Conservation (phyloP, 73 alveolate species). For the Paramecium tetraurelia region DNA sequence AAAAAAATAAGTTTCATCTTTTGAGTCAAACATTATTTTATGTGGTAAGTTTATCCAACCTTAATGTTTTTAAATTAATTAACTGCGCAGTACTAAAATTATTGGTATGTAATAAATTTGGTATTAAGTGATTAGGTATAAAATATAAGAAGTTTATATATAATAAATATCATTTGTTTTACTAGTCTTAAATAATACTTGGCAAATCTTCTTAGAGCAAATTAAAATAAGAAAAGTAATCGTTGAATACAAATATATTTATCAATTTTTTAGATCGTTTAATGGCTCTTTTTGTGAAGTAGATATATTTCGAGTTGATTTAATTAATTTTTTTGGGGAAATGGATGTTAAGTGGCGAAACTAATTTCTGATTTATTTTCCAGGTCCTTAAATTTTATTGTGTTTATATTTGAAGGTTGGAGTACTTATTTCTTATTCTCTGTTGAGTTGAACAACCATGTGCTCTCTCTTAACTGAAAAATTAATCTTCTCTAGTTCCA, state of each 20-base stretch:
- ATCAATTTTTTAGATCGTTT: background rate
- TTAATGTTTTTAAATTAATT: background rate
- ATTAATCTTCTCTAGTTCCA: background rate
- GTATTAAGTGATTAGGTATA: background rate
- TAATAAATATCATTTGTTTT: background rate
- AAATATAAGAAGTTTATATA: background rate
- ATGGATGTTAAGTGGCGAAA: background rate
- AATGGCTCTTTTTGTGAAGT: background rate
- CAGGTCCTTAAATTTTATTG: background rate
- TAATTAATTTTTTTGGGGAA: background rate
- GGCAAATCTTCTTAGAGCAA: background rate
- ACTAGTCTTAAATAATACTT: background rate
- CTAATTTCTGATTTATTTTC: background rate
- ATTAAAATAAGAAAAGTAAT: background rate
- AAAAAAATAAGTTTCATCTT: background rate
- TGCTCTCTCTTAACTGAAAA: background rate
- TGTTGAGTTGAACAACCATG: background rate
- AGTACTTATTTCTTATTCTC: background rate
- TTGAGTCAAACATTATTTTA: background rate
- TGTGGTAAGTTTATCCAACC: background rate
- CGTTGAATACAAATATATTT: background rate
- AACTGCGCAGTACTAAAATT: background rate
- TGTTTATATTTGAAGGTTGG: background rate
- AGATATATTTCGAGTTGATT: background rate
- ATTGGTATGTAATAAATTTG: no score